Conservation (phyloP, 78 protist species). For the Pigoraptor vietnamica region DNA sequence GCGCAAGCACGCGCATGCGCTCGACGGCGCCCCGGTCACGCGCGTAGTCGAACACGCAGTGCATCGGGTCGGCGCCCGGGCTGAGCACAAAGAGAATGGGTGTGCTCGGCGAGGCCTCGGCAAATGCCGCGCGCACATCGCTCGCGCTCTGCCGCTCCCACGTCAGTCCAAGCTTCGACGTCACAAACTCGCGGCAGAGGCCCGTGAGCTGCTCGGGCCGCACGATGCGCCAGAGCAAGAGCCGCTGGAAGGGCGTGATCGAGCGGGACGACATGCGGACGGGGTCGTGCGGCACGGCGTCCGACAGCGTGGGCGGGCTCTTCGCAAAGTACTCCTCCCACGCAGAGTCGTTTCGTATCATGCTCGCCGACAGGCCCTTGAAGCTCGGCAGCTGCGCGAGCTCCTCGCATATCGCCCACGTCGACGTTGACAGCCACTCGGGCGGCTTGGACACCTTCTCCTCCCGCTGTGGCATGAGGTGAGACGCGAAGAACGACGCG, state of each 20-base stretch:
- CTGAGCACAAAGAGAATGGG: conserved; percentile 82
- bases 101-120: conserved; percentile 31
- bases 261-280: background rate
- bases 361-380: background rate
- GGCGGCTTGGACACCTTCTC: background rate
- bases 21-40: background rate
- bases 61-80: conserved; percentile 77
- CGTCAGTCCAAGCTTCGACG: conserved; percentile 23
- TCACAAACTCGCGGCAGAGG: background rate
- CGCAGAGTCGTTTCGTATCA: background rate
- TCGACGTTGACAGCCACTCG: background rate
- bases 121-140: conserved; percentile 34
- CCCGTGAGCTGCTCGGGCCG: conserved; percentile 56
- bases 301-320: conserved; percentile 21
- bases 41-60: conserved; percentile 16
- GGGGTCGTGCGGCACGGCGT: background rate
- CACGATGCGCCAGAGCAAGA: conserved; percentile 42
- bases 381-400: background rate
- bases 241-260: conserved; percentile 35
- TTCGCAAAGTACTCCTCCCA: background rate
- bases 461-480: background rate
- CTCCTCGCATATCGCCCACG: background rate
- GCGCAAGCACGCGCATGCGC: conserved; percentile 31
- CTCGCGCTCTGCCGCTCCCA: conserved; percentile 44
- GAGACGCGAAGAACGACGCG: background rate